phyloP scores from a whole-genome alignment of 805 yeast species.

The Tetrapisispora fleetii region DNA sequence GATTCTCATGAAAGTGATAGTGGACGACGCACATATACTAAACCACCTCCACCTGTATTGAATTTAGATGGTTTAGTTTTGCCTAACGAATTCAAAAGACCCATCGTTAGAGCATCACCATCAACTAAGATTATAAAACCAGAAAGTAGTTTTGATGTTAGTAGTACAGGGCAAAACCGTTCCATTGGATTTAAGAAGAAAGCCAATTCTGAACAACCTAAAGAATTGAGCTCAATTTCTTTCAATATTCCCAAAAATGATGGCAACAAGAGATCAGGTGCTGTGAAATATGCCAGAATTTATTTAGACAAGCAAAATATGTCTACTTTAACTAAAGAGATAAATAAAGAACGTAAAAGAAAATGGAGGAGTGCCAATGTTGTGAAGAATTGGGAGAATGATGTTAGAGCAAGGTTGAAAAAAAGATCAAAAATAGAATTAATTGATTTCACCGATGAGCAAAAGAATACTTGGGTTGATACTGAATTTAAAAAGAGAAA shows the following conservation, averaged over 20 bases:
- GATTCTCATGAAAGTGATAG: conserved; percentile 4
- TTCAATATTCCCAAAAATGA: conserved; percentile 7
- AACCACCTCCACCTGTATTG: conserved; percentile 14
- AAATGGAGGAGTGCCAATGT: conserved; percentile 44
- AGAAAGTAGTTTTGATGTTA: background rate
- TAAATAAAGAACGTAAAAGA: conserved; percentile 27
- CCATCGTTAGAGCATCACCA: background rate
- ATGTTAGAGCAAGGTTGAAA: conserved; percentile 65
- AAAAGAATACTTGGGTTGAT: conserved; percentile 61
- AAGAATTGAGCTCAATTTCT: background rate
- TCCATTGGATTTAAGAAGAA: background rate
- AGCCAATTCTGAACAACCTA: conserved; percentile 2
- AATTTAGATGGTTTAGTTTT: conserved; percentile 27
- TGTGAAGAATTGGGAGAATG: conserved; percentile 79
- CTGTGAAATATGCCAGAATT: conserved; percentile 18
- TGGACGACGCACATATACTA: conserved; percentile 7
- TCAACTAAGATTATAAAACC: background rate
- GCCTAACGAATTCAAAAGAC: conserved; percentile 5
- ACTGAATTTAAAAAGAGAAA: conserved; percentile 60
- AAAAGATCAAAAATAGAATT: conserved; percentile 60
- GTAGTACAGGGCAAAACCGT: background rate
- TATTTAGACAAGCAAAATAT: conserved; percentile 15
- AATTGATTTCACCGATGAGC: conserved; percentile 34
- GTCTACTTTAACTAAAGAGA: conserved; percentile 16
- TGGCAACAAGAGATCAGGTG: conserved; percentile 13